A percentile compares a stretch with the other conserved stretches of the same genome.
Conservation (phyloP, 345 rosid species). For the Bruguiera sexangula region DNA sequence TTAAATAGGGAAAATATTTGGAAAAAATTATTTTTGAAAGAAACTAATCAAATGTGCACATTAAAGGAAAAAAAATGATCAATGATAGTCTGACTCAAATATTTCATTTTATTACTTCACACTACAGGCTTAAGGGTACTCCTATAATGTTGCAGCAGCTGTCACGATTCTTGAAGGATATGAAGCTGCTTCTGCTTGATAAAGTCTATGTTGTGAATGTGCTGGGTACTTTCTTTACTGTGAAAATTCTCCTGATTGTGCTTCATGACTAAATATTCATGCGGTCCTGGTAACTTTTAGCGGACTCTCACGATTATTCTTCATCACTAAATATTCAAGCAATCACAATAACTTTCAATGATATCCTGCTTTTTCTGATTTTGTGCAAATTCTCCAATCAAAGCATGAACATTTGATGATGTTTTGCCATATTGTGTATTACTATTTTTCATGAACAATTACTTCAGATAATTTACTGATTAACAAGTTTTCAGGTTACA, state of each 20-base stretch:
- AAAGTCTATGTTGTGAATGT: slow-evolving; percentile 66
- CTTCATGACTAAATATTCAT: background rate
- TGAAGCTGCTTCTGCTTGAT: slow-evolving; percentile 52
- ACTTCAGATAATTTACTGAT: slow-evolving; percentile 1
- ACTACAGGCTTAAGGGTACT: slow-evolving; percentile 13
- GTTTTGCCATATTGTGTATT: too few species aligned
- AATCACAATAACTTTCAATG: background rate
- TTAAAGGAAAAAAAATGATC: background rate
- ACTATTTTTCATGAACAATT: too few species aligned
- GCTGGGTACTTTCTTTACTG: slow-evolving; percentile 49
- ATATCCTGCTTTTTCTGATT: background rate
- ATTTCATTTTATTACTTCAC: background rate
- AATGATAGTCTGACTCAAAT: background rate
- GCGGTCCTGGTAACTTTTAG: background rate
- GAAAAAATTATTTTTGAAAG: background rate
- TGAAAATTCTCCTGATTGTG: background rate
- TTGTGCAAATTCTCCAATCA: background rate
- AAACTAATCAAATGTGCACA: background rate
- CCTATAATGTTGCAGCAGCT: slow-evolving; percentile 1
- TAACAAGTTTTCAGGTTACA: slow-evolving; percentile 50
- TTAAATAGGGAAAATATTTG: too few species aligned
- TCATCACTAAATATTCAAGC: background rate
- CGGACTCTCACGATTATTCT: background rate
- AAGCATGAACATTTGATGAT: background rate
- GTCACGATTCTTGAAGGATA: slow-evolving; percentile 48